phyloP scores from a whole-genome alignment of 192 early-diverging fungal species.

The Rhizophagus clarus region DNA sequence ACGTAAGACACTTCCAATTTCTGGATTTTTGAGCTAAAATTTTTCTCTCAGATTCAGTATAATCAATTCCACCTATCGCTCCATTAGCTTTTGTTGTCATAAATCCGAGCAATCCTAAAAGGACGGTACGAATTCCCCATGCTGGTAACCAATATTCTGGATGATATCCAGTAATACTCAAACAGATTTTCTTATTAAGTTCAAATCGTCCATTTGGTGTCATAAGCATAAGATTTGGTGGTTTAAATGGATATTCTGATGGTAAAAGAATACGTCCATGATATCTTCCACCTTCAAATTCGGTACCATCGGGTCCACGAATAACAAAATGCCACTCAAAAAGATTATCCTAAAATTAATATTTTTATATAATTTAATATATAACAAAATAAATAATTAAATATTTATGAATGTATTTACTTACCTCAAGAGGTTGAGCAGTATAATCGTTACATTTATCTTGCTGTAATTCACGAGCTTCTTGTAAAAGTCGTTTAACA shows the following conservation, averaged over 20 bases:
- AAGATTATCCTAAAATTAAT: conserved; percentile 72
- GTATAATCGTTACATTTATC: conserved; percentile 73
- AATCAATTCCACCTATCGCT: conserved; percentile 32
- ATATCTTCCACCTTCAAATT: conserved; percentile 85
- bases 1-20: conserved; percentile 21
- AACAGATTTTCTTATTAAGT: conserved; percentile 90
- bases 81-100: conserved; percentile 72
- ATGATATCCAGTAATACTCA: conserved; percentile 92
- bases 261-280: conserved; percentile 93
- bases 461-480: conserved; percentile 68
- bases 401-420: neutral
- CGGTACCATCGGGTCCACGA: conserved; percentile 82
- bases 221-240: conserved; percentile 75
- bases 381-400: neutral
- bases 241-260: conserved; percentile 94
- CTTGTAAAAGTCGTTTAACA: conserved; percentile 82
- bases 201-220: conserved; percentile 90
- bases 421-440: conserved; percentile 71
- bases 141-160: conserved; percentile 96
- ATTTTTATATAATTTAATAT: neutral
- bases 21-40: conserved; percentile 17
- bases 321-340: conserved; percentile 99
- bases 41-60: conserved; percentile 23
- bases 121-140: conserved; percentile 93
- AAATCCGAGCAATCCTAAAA: conserved; percentile 87